Percentiles rank a stretch among this genome's conserved stretches.
These are phyloP conservation scores for Pseudogymnoascus sp. DNA, from an alignment of 2,329 filamentous ascomycete genomes.

Conservation along the genomic window DNA sequence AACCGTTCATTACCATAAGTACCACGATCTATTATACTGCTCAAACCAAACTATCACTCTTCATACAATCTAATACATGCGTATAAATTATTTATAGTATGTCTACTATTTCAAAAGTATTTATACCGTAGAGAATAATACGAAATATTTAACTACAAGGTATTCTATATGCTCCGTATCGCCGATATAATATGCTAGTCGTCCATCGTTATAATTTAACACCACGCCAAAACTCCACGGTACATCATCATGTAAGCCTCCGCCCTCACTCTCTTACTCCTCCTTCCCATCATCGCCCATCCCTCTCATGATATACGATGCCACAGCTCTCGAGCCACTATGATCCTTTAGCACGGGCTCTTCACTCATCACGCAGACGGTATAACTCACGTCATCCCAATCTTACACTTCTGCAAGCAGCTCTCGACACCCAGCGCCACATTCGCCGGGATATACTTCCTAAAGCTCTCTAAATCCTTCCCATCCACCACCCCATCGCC, in stretches of 20 bases:
- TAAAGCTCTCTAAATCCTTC: slow-evolving; percentile 29
- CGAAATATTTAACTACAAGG: slow-evolving; percentile 1
- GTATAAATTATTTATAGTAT: neutral
- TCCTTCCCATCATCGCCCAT: neutral
- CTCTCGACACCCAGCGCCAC: slow-evolving; percentile 37
- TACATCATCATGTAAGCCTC: neutral
- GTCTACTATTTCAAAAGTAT: neutral
- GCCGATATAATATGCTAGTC: neutral
- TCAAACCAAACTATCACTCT: neutral
- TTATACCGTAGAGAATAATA: neutral
- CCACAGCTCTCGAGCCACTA: neutral
- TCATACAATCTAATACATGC: neutral
- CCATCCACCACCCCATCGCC: slow-evolving; percentile 25
- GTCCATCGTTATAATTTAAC: neutral
- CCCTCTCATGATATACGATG: neutral
- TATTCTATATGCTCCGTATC: slow-evolving; percentile 4
- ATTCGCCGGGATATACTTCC: slow-evolving; percentile 31
- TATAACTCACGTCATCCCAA: slow-evolving; percentile 25
- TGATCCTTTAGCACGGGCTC: neutral
- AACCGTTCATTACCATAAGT: neutral
- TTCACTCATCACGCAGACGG: neutral
- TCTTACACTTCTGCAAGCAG: slow-evolving; percentile 35
- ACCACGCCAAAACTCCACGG: neutral
- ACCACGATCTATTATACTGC: neutral
- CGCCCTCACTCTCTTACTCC: neutral